These are phyloP conservation scores for Ceratobasidium sp. DNA, from an alignment of 1,284 basidiomycete species.

Conservation along the genomic window DNA sequence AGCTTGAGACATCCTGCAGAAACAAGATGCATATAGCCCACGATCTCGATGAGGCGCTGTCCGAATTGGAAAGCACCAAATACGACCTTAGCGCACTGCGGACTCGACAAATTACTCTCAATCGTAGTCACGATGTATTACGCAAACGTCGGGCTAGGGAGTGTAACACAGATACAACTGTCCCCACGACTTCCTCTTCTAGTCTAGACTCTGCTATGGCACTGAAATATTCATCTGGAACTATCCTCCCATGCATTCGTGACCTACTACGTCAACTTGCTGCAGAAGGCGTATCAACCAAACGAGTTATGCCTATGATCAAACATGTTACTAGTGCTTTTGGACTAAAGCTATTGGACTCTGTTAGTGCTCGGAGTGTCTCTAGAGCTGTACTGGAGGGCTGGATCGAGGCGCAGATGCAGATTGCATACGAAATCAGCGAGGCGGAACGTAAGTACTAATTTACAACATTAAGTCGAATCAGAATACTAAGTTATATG, in stretches of 20 bases:
- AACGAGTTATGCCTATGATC: not conserved
- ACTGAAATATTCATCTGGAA: not conserved
- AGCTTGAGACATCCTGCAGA: too few species aligned
- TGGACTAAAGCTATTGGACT: not conserved
- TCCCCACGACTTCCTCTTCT: not conserved
- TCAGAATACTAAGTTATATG: not conserved
- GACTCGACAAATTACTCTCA: too few species aligned
- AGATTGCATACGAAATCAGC: conserved; percentile 4
- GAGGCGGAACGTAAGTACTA: not conserved
- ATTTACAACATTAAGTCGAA: not conserved
- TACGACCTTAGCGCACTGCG: too few species aligned
- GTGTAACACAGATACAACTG: not conserved
- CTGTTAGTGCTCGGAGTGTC: conserved; percentile 16
- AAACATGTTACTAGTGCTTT: not conserved
- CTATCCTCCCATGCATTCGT: not conserved
- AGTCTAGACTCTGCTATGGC: too few species aligned
- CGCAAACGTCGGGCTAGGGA: not conserved
- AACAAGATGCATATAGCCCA: too few species aligned
- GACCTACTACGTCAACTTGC: not conserved
- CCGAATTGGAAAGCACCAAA: too few species aligned
- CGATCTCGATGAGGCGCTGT: too few species aligned
- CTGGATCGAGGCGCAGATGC: conserved; percentile 7
- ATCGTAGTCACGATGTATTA: not conserved
- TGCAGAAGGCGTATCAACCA: not conserved
- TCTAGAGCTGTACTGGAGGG: conserved; percentile 8